Evolutionary conservation across 176 grass and related monocot species (phyloP), one percentile per base, ranked within the genome.

Genomic region (Raddia guianensis): DNA sequence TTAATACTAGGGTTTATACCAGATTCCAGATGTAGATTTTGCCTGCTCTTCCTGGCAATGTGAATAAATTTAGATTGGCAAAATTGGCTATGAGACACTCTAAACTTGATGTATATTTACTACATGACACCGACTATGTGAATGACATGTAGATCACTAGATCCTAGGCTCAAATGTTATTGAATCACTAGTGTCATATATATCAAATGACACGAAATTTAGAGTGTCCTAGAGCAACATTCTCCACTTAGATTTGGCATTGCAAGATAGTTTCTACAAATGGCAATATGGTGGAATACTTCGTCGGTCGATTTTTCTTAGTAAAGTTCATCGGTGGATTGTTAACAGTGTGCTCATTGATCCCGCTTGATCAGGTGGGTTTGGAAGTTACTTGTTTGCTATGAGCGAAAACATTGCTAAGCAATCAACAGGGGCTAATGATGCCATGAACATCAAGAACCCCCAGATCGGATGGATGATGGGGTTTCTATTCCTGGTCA

Each of bases 401-500:
- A 82, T 91, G 90, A 86, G 90, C 47, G 67, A 48, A 12, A 86
- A 0, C 20, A 71, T 88, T 52, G 90, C 90, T 13, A 14, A 75
- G 8, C 82, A 79, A 85, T 75, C 82, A 79, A 75, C 85, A 49
- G 90, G 88, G 78, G 78, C 77, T 63, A 88, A 91, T 63, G 73
- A 88, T 83, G 16, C 90, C 5, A 10, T 65, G 68, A 79, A 87
- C 68, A 48, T 87, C 27, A 91, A 91, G 77, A 60, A 84, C 7
- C 89, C 80, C 5, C 64, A 91, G 2, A 51, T 91, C 7, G 85
- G 85, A 69, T 91, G 85, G 89, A 91, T 87, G 37, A 81, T 91
- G n/a, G 76, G 81, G 14, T 91, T 91, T 61, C 77, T 91, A 40
- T 80, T 91, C 56, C 84, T 87, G 15, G 89, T 91, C 42, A 91